phyloP scores from a whole-genome alignment of 768 basidiomycete genomes.

The Ramaria sp. region DNA sequence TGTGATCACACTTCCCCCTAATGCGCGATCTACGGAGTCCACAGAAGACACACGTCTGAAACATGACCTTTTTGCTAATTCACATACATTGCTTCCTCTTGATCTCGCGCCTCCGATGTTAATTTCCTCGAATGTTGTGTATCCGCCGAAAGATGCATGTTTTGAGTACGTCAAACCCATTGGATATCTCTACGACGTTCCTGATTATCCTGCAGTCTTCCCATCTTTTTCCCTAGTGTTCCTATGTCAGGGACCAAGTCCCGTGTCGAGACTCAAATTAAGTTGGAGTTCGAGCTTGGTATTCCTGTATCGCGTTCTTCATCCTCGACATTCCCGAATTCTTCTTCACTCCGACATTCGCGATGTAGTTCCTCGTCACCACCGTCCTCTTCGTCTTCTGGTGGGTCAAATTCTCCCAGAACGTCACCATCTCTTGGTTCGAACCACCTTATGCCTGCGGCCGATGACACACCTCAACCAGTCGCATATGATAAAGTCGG shows the following conservation, averaged over 20 bases:
- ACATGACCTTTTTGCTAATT: constrained; percentile 1
- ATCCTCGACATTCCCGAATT: background rate
- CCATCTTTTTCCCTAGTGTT: constrained; percentile 76
- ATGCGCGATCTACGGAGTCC: background rate
- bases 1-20: background rate
- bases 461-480: constrained; percentile 26
- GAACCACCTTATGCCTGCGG: background rate
- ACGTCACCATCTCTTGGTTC: background rate
- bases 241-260: constrained; percentile 80
- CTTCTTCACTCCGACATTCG: background rate
- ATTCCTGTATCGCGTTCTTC: constrained; percentile 34
- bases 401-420: constrained; percentile 3
- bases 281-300: constrained; percentile 71
- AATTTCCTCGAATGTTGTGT: constrained; percentile 5
- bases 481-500: constrained; percentile 69
- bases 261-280: constrained; percentile 90
- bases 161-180: background rate
- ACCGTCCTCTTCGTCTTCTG: constrained; percentile 7
- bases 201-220: constrained; percentile 36
- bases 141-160: constrained; percentile 5
- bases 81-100: background rate
- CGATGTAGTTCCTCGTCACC: background rate
- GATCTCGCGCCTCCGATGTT: background rate
- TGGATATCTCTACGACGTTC: background rate
- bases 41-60: background rate